These are phyloP conservation scores for Gastrolobium villosum DNA, from an alignment of 306 rosid species.

Conservation along the genomic window DNA sequence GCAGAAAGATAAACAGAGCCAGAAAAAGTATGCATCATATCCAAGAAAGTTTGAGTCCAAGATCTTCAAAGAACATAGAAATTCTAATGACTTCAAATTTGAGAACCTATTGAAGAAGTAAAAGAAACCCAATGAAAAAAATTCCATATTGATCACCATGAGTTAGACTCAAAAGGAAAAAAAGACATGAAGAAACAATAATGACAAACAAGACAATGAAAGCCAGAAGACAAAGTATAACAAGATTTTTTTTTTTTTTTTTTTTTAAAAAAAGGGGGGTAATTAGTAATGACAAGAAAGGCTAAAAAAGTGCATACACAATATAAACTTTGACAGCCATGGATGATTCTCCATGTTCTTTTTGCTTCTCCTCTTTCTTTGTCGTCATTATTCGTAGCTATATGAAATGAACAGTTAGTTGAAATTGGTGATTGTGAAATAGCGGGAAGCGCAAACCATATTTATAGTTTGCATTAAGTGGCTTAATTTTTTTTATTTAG, in stretches of 20 bases:
- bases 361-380: not conserved
- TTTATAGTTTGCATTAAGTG: no score
- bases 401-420: not conserved
- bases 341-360: constrained; percentile 25
- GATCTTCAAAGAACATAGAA: not conserved
- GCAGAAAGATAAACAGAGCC: not conserved
- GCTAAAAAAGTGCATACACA: constrained; percentile 57
- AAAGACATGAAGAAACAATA: not conserved
- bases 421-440: not conserved
- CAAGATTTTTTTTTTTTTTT: no score
- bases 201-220: not conserved
- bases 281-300: not conserved
- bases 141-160: no score
- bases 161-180: not conserved
- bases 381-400: not conserved
- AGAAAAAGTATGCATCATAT: constrained; percentile 11
- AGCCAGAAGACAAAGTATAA: not conserved
- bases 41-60: constrained; percentile 4
- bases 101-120: not conserved
- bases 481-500: no score
- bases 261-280: no score
- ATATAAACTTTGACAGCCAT: constrained; percentile 82
- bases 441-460: not conserved
- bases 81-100: not conserved
- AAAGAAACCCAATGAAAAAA: not conserved